Conservation (phyloP, 208 protist genomes). For the Wallacemonas rigidus region DNA sequence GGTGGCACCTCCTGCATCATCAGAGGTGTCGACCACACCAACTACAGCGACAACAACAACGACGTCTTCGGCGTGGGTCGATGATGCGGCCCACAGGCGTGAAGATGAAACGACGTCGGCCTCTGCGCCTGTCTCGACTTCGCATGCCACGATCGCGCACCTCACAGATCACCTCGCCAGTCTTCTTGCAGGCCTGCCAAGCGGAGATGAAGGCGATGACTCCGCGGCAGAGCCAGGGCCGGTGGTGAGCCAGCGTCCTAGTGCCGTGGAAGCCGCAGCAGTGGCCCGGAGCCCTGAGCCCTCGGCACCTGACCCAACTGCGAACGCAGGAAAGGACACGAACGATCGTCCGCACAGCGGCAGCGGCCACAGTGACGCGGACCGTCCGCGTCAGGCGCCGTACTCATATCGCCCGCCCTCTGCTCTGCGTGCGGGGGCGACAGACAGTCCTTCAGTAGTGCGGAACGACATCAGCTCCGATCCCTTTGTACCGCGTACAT, state of each 20-base stretch:
- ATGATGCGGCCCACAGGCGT: neutral
- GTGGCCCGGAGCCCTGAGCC: too few relatives aligned
- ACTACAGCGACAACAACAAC: neutral
- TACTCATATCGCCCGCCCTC: too few relatives aligned
- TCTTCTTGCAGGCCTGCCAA: neutral
- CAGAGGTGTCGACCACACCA: neutral
- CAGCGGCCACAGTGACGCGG: too few relatives aligned
- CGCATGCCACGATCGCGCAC: neutral
- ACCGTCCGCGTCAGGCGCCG: too few relatives aligned
- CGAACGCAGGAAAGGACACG: too few relatives aligned
- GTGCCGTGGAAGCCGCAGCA: too few relatives aligned
- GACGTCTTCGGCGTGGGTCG: neutral
- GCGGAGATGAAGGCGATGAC: neutral
- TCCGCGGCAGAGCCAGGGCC: too few relatives aligned
- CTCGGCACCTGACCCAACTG: too few relatives aligned
- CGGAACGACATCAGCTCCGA: neutral
- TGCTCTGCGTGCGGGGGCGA: too few relatives aligned
- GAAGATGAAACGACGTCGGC: neutral
- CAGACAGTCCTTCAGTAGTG: neutral
- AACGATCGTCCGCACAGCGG: too few relatives aligned
- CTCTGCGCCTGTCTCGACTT: too few relatives aligned
- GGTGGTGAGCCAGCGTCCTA: too few relatives aligned
- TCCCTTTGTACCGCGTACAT: neutral
- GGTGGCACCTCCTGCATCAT: neutral
- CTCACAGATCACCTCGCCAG: conserved; percentile 5